phyloP scores from a whole-genome alignment of 306 rosid genomes.

The Inga leiocalycina region DNA sequence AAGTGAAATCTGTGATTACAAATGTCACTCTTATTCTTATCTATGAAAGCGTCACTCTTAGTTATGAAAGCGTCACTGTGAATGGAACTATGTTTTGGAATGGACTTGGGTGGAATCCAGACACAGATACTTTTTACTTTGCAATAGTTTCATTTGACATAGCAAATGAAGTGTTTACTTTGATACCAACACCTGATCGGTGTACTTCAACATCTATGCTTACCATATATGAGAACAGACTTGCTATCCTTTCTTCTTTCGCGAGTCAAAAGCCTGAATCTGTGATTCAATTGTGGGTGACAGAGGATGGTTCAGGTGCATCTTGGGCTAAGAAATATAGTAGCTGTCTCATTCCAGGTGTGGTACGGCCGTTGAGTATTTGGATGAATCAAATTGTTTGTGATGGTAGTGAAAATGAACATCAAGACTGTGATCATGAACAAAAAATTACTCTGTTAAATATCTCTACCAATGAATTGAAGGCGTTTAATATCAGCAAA shows the following conservation, averaged over 20 bases:
- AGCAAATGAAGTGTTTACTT: background rate
- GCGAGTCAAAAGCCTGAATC: no score
- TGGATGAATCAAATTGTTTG: no score
- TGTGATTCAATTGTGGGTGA: background rate
- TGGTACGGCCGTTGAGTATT: no score
- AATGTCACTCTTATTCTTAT: no score
- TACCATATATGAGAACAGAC: background rate
- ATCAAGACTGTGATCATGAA: no score
- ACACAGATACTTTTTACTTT: background rate
- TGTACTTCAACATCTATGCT: background rate
- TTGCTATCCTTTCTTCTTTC: no score
- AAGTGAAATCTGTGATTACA: background rate
- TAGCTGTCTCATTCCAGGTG: background rate
- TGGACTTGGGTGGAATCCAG: background rate
- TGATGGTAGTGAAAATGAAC: no score
- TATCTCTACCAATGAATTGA: background rate
- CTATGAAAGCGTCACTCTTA: no score
- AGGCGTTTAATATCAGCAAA: background rate
- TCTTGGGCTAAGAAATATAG: background rate
- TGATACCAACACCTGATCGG: background rate
- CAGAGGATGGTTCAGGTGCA: background rate
- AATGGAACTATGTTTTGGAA: background rate
- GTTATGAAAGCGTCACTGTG: no score
- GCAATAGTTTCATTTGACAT: constrained; percentile 6
- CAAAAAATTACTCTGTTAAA: background rate